Conservation (phyloP, 768 basidiomycete genomes). For the Tylopilus plumbeoviolaceoides region DNA sequence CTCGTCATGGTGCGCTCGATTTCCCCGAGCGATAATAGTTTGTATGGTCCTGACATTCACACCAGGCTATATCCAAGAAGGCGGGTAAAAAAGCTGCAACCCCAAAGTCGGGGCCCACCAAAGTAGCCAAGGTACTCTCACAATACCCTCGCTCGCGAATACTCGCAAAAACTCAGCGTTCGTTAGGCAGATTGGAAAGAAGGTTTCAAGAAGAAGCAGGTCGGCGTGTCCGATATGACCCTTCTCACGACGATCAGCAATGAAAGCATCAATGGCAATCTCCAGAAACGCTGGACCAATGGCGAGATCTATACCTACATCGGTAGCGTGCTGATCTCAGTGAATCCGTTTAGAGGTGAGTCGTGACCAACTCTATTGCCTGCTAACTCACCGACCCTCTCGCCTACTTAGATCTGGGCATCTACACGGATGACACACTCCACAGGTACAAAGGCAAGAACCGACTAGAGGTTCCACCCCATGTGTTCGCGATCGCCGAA, state of each 20-base stretch:
- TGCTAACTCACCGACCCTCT: slow-evolving; percentile 5
- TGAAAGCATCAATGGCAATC: slow-evolving; percentile 95
- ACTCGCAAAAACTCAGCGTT: slow-evolving; percentile 8
- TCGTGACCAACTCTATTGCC: slow-evolving; percentile 7
- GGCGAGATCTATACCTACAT: slow-evolving; percentile 99
- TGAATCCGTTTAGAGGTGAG: slow-evolving; percentile 92
- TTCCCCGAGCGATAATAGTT: neutral
- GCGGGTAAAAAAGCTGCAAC: slow-evolving; percentile 78
- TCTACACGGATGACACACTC: slow-evolving; percentile 90
- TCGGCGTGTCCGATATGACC: slow-evolving; percentile 99
- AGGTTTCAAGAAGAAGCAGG: slow-evolving; percentile 99
- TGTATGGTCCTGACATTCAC: neutral
- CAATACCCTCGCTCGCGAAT: neutral
- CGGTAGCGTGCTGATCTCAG: slow-evolving; percentile 97
- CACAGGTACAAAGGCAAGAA: slow-evolving; percentile 93
- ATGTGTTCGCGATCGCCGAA: slow-evolving; percentile 97
- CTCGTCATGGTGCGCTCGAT: slow-evolving; percentile 21
- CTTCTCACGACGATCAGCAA: slow-evolving; percentile 95
- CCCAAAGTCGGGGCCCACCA: slow-evolving; percentile 53
- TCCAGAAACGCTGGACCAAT: slow-evolving; percentile 93
- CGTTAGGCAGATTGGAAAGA: slow-evolving; percentile 97
- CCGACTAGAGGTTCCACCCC: slow-evolving; percentile 94
- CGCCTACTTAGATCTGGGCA: slow-evolving; percentile 74
- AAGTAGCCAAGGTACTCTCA: slow-evolving; percentile 69
- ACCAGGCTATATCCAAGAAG: slow-evolving; percentile 83